Evolutionary conservation across 2,329 filamentous ascomycete species (phyloP).

Genomic region (Beauveria sp.): DNA sequence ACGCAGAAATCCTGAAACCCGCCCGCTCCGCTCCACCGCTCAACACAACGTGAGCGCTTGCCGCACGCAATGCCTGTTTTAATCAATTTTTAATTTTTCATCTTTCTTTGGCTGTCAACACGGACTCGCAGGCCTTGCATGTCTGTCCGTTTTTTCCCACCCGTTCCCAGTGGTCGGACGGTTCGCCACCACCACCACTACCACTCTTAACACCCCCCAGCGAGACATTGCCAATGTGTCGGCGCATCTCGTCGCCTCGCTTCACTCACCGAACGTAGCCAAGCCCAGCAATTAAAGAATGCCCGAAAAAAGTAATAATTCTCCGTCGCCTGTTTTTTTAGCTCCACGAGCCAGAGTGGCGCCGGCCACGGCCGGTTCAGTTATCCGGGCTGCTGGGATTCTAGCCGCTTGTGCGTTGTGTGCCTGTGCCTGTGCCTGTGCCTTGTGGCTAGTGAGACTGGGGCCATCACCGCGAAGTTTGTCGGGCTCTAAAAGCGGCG

Average conservation of each 20-base stretch:
- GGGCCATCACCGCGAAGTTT: not conserved
- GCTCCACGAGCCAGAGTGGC: not conserved
- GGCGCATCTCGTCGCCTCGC: too few species aligned
- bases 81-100: too few species aligned
- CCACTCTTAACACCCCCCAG: too few species aligned
- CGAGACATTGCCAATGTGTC: too few species aligned
- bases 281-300: not conserved
- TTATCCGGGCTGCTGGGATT: not conserved
- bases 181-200: too few species aligned
- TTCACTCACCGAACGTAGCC: too few species aligned
- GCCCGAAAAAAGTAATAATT: not conserved
- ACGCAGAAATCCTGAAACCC: not conserved
- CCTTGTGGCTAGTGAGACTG: not conserved
- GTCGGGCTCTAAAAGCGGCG: not conserved
- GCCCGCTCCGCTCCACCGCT: conserved; percentile 6
- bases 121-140: not conserved
- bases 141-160: too few species aligned
- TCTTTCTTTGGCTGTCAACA: not conserved
- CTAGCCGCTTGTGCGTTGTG: too few species aligned
- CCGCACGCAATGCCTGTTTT: not conserved
- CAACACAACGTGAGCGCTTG: not conserved
- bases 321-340: not conserved
- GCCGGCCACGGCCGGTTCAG: not conserved
- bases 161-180: too few species aligned
- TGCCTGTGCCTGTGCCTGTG: not conserved